Percentiles rank a stretch among this genome's conserved stretches.
These are phyloP conservation scores for Diaporthe sp. DNA, from an alignment of 2,329 filamentous ascomycete species.

Conservation along the genomic window DNA sequence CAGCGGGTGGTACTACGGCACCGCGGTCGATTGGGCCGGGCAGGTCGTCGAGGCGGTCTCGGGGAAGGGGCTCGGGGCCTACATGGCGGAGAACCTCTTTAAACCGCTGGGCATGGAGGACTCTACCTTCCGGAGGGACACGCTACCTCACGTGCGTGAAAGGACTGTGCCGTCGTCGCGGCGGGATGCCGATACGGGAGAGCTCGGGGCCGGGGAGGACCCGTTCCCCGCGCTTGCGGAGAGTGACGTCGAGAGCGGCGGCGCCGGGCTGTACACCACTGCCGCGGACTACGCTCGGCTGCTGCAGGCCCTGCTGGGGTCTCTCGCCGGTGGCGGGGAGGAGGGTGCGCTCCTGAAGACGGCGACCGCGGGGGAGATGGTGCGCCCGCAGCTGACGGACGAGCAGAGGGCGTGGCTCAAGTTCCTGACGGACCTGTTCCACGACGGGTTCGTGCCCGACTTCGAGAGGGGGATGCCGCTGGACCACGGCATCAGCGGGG, in stretches of 20 bases:
- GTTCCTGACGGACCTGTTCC: constrained; percentile 39
- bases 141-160: constrained; percentile 33
- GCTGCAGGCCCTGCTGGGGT: constrained; percentile 49
- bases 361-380: constrained; percentile 51
- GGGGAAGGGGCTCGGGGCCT: constrained; percentile 51
- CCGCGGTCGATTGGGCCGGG: constrained; percentile 61
- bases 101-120: constrained; percentile 51
- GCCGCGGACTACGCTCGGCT: constrained; percentile 55
- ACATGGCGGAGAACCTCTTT: constrained; percentile 54
- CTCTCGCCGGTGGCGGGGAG: constrained; percentile 15
- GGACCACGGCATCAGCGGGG: constrained; percentile 54
- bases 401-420: constrained; percentile 44
- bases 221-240: constrained; percentile 43
- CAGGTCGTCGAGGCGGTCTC: constrained; percentile 56
- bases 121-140: constrained; percentile 49
- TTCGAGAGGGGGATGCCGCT: constrained; percentile 50
- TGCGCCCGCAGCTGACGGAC: constrained; percentile 55
- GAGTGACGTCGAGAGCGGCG: constrained; percentile 56
- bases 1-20: constrained; percentile 62
- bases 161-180: constrained; percentile 37
- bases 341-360: constrained; percentile 47
- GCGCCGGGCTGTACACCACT: constrained; percentile 57
- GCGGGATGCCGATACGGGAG: constrained; percentile 38
- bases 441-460: constrained; percentile 51
- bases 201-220: constrained; percentile 11